Evolutionary conservation across 1,139 yeast species (phyloP), one percentile per base, ranked within the genome.

Genomic region (Zygosaccharomyces pseudobailii): DNA sequence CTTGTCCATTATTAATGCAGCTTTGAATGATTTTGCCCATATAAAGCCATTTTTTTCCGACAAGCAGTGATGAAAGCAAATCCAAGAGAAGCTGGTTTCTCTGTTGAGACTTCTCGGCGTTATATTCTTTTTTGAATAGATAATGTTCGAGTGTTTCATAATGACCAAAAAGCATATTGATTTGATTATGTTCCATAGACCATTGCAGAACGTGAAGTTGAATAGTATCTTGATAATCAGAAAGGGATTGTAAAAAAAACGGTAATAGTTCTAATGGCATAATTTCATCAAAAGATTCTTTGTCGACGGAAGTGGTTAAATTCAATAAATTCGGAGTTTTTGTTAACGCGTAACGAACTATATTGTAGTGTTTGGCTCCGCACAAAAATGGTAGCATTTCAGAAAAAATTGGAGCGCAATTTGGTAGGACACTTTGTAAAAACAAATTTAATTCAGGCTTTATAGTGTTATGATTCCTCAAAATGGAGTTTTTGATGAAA

Each of bases 401-500:
- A 6, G 20, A 13, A 36, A 48, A 48, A 2, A 41, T 25, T 13
- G 9, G 19, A 19, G 35, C 36, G 22, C 48, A 42, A 4, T 30
- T 21, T 6, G 42, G 45, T n/a, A 48, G 30, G 10, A 36, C 21
- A 8, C 35, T 21, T 24, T 38, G 24, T 25, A 48, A 23, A 22
- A 43, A 28, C 4, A 22, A n/a, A n/a, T 28, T n/a, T 3, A 45
- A 34, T 9, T 21, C 24, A 3, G 27, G 28, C n/a, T 32, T 34
- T 19, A 36, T 40, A 6, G 36, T 13, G 23, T 25, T 36, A n/a
- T n/a, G 34, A 8, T 19, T 24, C 24, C 40, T 42, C n/a, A 32
- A 21, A n/a, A 46, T 42, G 34, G 48, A 50, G 6, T 22, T 36
- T 30, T 46, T 48, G 20, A 55, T 41, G 32, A 56, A 56, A 36